Evolutionary conservation across 1,139 yeast species (phyloP).

Genomic region (Hansenula lynferdii): DNA sequence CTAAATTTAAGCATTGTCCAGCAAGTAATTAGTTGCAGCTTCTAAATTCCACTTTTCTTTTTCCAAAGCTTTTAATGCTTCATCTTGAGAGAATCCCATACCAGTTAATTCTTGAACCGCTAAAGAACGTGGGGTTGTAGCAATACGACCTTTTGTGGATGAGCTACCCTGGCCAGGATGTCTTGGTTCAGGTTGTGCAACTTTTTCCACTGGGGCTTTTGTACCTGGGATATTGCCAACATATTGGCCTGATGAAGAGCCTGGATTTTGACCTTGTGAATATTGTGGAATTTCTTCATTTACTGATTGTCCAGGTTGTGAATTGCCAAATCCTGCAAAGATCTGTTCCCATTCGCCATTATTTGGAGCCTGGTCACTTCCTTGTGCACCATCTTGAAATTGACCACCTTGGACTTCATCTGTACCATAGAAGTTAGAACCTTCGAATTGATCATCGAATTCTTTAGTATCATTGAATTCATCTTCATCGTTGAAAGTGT

Average conservation of each 20-base stretch:
- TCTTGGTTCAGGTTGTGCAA: conserved; percentile 11
- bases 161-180: conserved; percentile 4
- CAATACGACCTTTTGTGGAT: conserved; percentile 25
- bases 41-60: conserved; percentile 71
- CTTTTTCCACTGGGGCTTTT: conserved; percentile 6
- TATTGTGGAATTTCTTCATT: conserved; percentile 5
- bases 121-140: conserved; percentile 36
- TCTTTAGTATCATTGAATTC: conserved; percentile 20
- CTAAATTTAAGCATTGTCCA: conserved; percentile 50
- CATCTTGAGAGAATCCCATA: conserved; percentile 78
- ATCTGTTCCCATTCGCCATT: conserved; percentile 93
- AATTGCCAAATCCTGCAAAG: conserved; percentile 84
- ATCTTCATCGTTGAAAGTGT: conserved; percentile 29
- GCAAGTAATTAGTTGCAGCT: conserved; percentile 76
- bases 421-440: conserved; percentile 33
- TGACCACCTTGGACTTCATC: conserved; percentile 5
- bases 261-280: background rate
- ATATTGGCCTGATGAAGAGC: conserved; percentile 7
- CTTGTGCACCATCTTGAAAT: conserved; percentile 2
- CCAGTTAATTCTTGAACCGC: conserved; percentile 75
- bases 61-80: conserved; percentile 64
- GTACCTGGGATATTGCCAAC: conserved; percentile 5
- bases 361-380: conserved; percentile 13
- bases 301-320: conserved; percentile 10
- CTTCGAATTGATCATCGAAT: conserved; percentile 27